Conservation (phyloP, 129 eudicot genomes). For the Tagetes erecta region DNA sequence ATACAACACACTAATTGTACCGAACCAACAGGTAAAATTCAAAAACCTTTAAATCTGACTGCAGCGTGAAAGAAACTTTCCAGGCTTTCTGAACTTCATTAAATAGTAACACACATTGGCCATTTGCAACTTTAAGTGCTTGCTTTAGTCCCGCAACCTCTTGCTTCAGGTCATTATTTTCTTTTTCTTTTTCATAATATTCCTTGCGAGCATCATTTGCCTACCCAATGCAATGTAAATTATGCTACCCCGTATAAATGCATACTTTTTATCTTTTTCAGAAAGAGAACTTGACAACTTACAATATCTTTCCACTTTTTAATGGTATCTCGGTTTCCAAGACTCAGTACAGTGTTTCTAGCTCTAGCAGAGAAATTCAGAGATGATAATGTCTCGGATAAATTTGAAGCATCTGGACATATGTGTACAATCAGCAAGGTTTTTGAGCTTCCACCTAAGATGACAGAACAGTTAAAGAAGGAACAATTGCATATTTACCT, state of each 20-base stretch:
- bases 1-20: conserved; percentile 11
- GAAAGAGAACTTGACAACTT: conserved; percentile 43
- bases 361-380: conserved; percentile 93
- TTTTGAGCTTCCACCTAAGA: conserved; percentile 88
- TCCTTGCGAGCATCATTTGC: conserved; percentile 98
- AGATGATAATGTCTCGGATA: conserved; percentile 83
- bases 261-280: not conserved
- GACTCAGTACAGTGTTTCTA: conserved; percentile 74
- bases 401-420: conserved; percentile 66
- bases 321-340: conserved; percentile 93
- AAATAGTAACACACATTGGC: conserved; percentile 83
- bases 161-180: conserved; percentile 63
- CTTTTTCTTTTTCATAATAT: conserved; percentile 80
- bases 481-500: too few relatives aligned
- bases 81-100: conserved; percentile 99
- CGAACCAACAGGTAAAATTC: conserved; percentile 9
- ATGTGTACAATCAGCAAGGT: conserved; percentile 81
- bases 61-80: conserved; percentile 94
- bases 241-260: conserved; percentile 8
- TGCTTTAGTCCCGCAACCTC: conserved; percentile 61
- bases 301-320: conserved; percentile 96
- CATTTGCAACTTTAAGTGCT: conserved; percentile 82
- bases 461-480: conserved; percentile 10
- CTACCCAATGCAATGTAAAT: conserved; percentile 38
- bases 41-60: conserved; percentile 89